Conservation (phyloP, 345 rosid species). For the Abelmoschus esculentus region DNA sequence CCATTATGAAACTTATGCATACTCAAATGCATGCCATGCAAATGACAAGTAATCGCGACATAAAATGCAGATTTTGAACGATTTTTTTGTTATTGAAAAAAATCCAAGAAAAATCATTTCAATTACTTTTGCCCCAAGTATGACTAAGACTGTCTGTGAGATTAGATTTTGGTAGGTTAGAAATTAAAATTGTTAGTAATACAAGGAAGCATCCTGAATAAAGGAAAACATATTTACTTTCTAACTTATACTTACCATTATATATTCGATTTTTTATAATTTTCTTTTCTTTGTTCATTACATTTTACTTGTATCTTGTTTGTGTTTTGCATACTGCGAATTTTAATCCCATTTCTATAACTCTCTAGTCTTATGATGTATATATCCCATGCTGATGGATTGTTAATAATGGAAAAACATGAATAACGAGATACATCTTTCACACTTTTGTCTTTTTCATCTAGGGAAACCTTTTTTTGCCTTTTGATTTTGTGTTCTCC, state of each 20-base stretch:
- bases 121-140: neutral
- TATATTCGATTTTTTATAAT: too few relatives aligned
- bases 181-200: too few relatives aligned
- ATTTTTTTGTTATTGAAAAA: too few relatives aligned
- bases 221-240: too few relatives aligned
- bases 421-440: neutral
- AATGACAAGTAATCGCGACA: neutral
- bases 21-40: neutral
- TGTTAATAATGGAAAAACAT: neutral
- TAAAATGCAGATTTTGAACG: too few relatives aligned
- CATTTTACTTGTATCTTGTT: neutral
- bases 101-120: neutral
- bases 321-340: neutral
- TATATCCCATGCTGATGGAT: neutral
- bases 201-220: too few relatives aligned
- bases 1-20: neutral
- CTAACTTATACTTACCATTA: too few relatives aligned
- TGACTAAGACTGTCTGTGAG: too few relatives aligned
- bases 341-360: neutral
- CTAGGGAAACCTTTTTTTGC: too few relatives aligned
- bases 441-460: neutral
- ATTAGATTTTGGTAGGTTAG: too few relatives aligned
- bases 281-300: too few relatives aligned
- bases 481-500: conserved; percentile 6
- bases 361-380: neutral